These are phyloP conservation scores for Trifolium pratense DNA, from an alignment of 306 rosid genomes.

Conservation along the genomic window DNA sequence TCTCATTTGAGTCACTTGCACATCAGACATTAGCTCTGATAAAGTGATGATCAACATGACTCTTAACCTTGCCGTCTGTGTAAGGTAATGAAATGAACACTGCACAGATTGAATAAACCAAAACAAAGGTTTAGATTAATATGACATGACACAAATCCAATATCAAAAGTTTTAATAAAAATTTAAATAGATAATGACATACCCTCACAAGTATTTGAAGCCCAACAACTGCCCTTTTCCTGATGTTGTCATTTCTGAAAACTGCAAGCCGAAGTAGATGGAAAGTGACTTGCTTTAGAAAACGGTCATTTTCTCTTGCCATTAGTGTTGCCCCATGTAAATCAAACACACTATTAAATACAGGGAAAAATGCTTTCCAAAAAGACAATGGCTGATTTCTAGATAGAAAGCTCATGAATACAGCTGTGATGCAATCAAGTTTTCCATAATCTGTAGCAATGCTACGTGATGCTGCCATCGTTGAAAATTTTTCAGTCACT, in stretches of 20 bases:
- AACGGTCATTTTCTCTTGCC: slow-evolving; percentile 99
- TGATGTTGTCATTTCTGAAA: slow-evolving; percentile 85
- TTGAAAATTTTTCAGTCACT: slow-evolving; percentile 80
- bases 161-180: slow-evolving; percentile 19
- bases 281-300: slow-evolving; percentile 95
- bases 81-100: slow-evolving; percentile 90
- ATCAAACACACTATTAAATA: slow-evolving; percentile 76
- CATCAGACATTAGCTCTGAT: slow-evolving; percentile 97
- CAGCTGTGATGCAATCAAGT: slow-evolving; percentile 91
- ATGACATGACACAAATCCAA: slow-evolving; percentile 20
- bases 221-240: slow-evolving; percentile 93
- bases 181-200: slow-evolving; percentile 43
- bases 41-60: slow-evolving; percentile 93
- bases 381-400: slow-evolving; percentile 88
- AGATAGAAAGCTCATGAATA: slow-evolving; percentile 86
- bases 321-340: slow-evolving; percentile 90
- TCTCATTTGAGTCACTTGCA: slow-evolving; percentile 99
- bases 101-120: slow-evolving; percentile 54
- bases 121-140: slow-evolving; percentile 27
- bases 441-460: slow-evolving; percentile 93
- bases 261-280: slow-evolving; percentile 96
- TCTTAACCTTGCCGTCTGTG: slow-evolving; percentile 95
- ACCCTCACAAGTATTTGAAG: slow-evolving; percentile 97
- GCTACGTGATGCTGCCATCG: slow-evolving; percentile 78
- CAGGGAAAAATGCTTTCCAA: slow-evolving; percentile 88